Evolutionary conservation across 805 yeast genomes (phyloP).

Genomic region (Monosporozyma aquatica): DNA sequence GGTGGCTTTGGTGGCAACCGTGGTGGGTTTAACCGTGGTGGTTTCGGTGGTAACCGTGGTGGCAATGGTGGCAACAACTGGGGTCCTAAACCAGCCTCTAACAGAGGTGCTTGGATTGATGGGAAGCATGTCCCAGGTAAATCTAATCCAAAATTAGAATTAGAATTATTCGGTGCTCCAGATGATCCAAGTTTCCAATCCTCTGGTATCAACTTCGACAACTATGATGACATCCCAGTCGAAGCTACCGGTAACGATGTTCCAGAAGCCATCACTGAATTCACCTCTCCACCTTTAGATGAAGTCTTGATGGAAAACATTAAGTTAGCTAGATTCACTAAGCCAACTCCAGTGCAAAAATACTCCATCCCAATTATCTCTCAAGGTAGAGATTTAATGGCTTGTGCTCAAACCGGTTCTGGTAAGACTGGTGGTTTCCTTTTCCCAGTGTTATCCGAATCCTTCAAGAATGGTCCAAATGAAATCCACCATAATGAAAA

Average conservation of each 20-base stretch:
- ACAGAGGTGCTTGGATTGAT: constrained; percentile 71
- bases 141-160: constrained; percentile 58
- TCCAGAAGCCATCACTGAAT: constrained; percentile 84
- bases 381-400: constrained; percentile 86
- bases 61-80: constrained; percentile 18
- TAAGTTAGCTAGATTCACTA: constrained; percentile 77
- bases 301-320: constrained; percentile 78
- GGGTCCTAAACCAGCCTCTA: constrained; percentile 30
- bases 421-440: constrained; percentile 99
- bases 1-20: constrained; percentile 27
- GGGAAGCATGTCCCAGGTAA: constrained; percentile 84
- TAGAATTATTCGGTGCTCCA: constrained; percentile 76
- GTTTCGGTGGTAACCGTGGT: constrained; percentile 32
- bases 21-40: constrained; percentile 32
- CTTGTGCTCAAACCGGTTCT: constrained; percentile 97
- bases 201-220: constrained; percentile 96
- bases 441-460: constrained; percentile 92
- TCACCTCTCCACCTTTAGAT: constrained; percentile 90
- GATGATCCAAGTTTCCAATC: constrained; percentile 63
- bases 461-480: constrained; percentile 82
- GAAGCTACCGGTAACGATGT: constrained; percentile 93
- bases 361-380: constrained; percentile 90
- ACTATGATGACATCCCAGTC: constrained; percentile 97
- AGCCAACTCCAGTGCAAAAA: constrained; percentile 95
- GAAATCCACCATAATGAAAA: constrained; percentile 35